A percentile compares a stretch with the other conserved stretches of the same genome.
phyloP scores from a whole-genome alignment of 345 rosid species.

The Geranium rotundifolium region DNA sequence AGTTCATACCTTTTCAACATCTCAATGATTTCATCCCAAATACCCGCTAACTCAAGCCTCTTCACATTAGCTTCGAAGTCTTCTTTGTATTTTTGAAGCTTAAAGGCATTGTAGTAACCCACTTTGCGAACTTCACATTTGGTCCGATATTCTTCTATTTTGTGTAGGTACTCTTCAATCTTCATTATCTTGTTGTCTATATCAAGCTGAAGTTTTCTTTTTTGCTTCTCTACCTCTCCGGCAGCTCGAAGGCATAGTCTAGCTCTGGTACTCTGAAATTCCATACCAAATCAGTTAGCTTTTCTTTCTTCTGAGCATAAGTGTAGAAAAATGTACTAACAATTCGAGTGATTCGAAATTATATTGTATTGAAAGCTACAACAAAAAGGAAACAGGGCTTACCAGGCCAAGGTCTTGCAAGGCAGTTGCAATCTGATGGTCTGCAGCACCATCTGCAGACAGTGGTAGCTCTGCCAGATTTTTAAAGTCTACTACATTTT shows the following conservation, averaged over 20 bases:
- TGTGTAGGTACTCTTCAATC: constrained; percentile 12
- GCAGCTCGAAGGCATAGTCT: constrained; percentile 51
- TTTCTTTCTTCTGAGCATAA: not conserved
- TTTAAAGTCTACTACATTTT: constrained; percentile 16
- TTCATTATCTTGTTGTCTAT: constrained; percentile 11
- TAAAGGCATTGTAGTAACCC: constrained; percentile 63
- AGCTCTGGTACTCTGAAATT: constrained; percentile 46
- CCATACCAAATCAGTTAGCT: not conserved
- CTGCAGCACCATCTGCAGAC: constrained; percentile 15
- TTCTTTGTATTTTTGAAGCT: constrained; percentile 15
- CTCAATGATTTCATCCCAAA: constrained; percentile 54
- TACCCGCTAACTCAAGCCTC: constrained; percentile 68
- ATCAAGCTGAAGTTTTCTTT: constrained; percentile 17
- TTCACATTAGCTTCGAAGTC: constrained; percentile 61
- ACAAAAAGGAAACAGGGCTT: constrained; percentile 10
- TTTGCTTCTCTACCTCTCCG: constrained; percentile 43
- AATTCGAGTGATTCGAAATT: not conserved
- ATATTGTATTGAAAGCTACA: not conserved
- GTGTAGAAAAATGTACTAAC: not conserved
- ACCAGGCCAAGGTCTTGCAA: constrained; percentile 67
- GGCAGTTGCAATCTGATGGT: constrained; percentile 2
- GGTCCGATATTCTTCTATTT: constrained; percentile 25
- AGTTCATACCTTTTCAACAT: constrained; percentile 51
- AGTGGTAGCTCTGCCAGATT: constrained; percentile 25
- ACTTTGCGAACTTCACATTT: constrained; percentile 17